Evolutionary conservation across 139 green algal genomes (phyloP), one percentile per base, ranked within the genome.

Genomic region (Nannochloris sp.): DNA sequence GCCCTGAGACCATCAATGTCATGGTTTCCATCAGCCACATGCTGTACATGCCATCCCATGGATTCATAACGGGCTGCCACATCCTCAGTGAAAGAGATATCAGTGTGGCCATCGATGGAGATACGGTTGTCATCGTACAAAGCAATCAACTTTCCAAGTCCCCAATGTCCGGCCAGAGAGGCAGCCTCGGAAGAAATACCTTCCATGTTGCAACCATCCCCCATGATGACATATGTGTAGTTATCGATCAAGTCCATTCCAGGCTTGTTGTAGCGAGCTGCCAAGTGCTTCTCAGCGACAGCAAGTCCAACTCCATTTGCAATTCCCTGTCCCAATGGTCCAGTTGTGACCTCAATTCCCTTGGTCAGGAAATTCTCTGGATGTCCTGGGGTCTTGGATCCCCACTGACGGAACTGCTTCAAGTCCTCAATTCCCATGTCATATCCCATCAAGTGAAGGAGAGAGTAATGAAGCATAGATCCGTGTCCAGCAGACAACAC

Each of bases 81-180:
- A 68, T 99, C 91, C 84, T 99, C 93, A 26, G 93, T 99, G 90
- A 99, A 99, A 40, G 89, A 92, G 82, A 99, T 96, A 59, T 97
- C 87, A 14, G 93, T 97, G 87, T 96, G 79, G 60, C 93, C 93
- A 66, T 99, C 93, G 62, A 98, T 98, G 75, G 92, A 96, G 81
- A 98, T 97, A 53, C 91, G 82, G 92, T 99, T 99, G 89, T 97
- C 90, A 69, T 99, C 93, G 79, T 97, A 99, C 63, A 99, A 80
- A 13, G 79, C 85, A 77, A 99, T 97, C 16, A 99, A 87, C 90
- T 99, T 99, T 86, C 91, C 91, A 63, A 99, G 89, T 63, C 90
- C 92, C 91, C 88, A 97, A 83, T 99, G 93, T 63, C 90, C 93
- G 4, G 93, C 93, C 65, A 99, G 79, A 50, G 92, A 98, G 66